Percentiles rank a stretch among this genome's conserved stretches.
Conservation (phyloP, 2,329 filamentous ascomycete species). For the Ophiostoma pallidulum region DNA sequence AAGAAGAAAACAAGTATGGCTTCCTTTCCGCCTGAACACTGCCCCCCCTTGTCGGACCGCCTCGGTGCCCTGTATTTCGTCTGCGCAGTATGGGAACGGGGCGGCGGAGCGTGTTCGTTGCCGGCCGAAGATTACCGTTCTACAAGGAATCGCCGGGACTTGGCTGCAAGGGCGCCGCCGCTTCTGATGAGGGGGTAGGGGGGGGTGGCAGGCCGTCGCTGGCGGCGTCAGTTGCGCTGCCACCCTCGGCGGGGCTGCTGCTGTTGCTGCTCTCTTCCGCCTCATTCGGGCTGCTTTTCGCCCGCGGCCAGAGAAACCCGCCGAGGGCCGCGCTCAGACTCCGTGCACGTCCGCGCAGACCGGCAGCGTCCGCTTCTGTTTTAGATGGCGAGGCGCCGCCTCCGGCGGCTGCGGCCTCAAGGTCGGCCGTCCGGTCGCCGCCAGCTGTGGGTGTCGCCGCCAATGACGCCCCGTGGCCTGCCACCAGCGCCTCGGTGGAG, state of each 20-base stretch:
- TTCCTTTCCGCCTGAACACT: no score
- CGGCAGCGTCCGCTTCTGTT: constrained; percentile 2
- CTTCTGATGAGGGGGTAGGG: no score
- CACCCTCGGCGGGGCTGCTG: no score
- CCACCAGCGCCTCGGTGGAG: not conserved
- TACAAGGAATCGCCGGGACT: not conserved
- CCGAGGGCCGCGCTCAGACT: constrained; percentile 32
- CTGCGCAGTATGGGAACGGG: no score
- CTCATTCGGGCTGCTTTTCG: not conserved
- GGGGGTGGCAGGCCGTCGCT: constrained; percentile 4
- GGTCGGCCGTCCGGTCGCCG: no score
- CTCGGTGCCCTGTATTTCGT: no score
- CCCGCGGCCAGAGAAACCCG: constrained; percentile 22
- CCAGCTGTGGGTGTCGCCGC: not conserved
- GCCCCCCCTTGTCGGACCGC: no score
- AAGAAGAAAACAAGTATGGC: no score
- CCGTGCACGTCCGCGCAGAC: constrained; percentile 26
- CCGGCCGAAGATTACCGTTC: not conserved
- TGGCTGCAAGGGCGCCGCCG: not conserved
- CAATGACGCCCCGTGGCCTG: not conserved
- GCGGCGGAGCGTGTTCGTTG: no score
- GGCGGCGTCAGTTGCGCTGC: not conserved
- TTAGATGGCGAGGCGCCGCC: not conserved
- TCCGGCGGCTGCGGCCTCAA: no score
- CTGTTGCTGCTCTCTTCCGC: no score